Conservation (phyloP, 116 monocot genomes). For the Zostera marina region DNA sequence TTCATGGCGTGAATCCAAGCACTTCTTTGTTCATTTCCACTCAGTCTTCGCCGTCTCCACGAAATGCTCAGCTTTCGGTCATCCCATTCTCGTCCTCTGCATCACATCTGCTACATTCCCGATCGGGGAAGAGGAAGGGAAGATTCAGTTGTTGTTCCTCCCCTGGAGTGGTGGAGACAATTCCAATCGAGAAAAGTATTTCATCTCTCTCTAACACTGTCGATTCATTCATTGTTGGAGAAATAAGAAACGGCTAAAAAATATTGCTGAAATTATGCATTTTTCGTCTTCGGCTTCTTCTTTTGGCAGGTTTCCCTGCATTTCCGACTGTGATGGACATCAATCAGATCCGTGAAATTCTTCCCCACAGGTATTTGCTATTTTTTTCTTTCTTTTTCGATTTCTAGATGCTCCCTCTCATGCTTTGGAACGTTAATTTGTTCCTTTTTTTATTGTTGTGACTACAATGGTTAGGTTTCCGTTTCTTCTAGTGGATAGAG, state of each 20-base stretch:
- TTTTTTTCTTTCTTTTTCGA: conserved; percentile 11
- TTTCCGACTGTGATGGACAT: conserved; percentile 36
- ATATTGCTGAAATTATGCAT: background rate
- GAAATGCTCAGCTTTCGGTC: background rate
- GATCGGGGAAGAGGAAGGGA: background rate
- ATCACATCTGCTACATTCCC: background rate
- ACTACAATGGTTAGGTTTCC: conserved; percentile 47
- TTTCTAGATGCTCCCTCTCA: background rate
- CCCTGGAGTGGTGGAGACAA: background rate
- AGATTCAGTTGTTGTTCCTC: background rate
- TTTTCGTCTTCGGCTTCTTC: background rate
- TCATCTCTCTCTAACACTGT: background rate
- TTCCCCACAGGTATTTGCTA: conserved; percentile 18
- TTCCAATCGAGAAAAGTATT: conserved; percentile 66
- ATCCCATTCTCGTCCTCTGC: background rate
- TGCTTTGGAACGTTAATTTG: background rate
- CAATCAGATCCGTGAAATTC: conserved; percentile 31
- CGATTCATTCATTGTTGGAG: background rate
- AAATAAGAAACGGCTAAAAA: background rate
- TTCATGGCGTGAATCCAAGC: background rate
- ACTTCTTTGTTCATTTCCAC: background rate
- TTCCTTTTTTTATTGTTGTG: background rate
- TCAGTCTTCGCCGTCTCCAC: background rate
- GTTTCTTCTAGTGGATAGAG: conserved; percentile 91
- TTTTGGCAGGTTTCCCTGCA: conserved; percentile 17